Evolutionary conservation across 176 grass and related monocot species (phyloP), one percentile per base, ranked within the genome.

Genomic region (Oryza rufipogon): DNA sequence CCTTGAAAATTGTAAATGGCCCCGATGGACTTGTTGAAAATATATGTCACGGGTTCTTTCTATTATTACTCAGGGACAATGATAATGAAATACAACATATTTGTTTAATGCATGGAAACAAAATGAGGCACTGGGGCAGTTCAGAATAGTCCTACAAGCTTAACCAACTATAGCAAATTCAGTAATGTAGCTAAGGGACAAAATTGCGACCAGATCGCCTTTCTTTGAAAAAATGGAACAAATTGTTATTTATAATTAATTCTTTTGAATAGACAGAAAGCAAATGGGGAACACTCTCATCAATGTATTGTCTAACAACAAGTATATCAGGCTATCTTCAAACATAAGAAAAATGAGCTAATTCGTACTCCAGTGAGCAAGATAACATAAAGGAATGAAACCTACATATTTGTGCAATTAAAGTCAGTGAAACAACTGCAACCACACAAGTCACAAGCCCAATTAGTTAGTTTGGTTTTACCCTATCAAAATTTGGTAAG

Each of bases 261-360:
- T 22, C 10, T 61, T 75, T 20, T 19, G 2, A 56, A 48, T 48
- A 56, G 26, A 34, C 3, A 7, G 11, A 75, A 19, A 11, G 22
- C 47, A 58, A 30, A 61, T 64, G 34, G 17, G 14, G 23, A 19
- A 44, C 14, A 32, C 38, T 75, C 66, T 23, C 65, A 22, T 34
- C 44, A 51, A 36, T 22, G 17, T 15, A 80, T 66, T 54, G 25
- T 39, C 2, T 68, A 49, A 74, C 10, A 19, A 46, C 22, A 75
- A 46, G 11, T 44, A 74, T 1, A 70, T 19, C 73, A 63, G 9
- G 68, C 22, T 36, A 47, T 63, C 13, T 70, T 58, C 11, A 70
- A 64, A 64, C 58, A 64, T 72, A 86, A 79, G 2, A 20, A 63
- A 63, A 60, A 63, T 63, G 58, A 63, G 58, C 8, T 63, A 63